Evolutionary conservation across 257 asterid genomes (phyloP), one percentile per base, ranked within the genome.

Genomic region (Jacaranda mimosifolia): DNA sequence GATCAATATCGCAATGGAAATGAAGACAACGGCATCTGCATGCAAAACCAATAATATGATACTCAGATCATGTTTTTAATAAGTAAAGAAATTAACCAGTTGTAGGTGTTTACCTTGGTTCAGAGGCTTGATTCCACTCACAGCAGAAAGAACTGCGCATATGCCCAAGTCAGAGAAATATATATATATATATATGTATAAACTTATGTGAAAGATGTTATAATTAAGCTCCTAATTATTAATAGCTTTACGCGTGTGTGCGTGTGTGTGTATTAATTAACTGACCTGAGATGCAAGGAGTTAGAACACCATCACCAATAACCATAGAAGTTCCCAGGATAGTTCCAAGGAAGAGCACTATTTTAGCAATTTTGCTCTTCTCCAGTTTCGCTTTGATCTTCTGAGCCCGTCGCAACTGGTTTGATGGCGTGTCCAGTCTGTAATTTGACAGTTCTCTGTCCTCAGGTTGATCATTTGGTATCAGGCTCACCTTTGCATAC

Each of bases 291-390:
- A 93, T 93, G 80, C 88, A 87, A 7, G 98, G 98, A 32, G 98
- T 93, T 4, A 93, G 88, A 64, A 93, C 89, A 4, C 97, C 96
- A 52, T 92, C 97, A 0, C 97, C 98, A 14, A 93, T 93, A 15
- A 91, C 98, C 97, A 93, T 91, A 3, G 97, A 88, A 18, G 97
- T 93, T 42, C 98, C 97, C 4, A 93, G 90, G 56, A 91, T 88
- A 35, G 98, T 73, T 19, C 80, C 84, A 5, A 89, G 86, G 40
- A 93, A 86, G 6, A 93, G 89, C 21, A 91, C 11, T 19, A 83
- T 13, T 81, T 88, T 90, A 5, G 91, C 87, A 21, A 68, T 35
- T 45, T 18, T 73, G 79, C 96, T 93, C 7, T 49, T 89, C 63
- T 93, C 98, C 0, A 93, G 63, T 66, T 49, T 86, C 35, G 64